Base-by-base conservation (phyloP, 2,329 filamentous ascomycete species). In the Aspergillus ruber region DNA sequence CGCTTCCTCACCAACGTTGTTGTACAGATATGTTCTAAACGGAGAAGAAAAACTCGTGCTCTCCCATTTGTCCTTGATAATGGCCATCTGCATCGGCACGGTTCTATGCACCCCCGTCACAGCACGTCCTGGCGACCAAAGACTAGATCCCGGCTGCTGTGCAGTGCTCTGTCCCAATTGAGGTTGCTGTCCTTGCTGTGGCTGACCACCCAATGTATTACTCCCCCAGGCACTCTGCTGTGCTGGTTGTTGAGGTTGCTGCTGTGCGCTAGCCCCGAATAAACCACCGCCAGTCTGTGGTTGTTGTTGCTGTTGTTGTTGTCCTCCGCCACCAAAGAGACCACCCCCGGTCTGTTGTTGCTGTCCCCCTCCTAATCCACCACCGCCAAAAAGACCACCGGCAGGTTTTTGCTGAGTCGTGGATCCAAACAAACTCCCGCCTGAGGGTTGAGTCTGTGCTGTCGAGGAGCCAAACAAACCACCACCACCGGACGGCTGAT, bases 21-120 rank as follows among this genome's bases (percentile, higher is more conserved):
- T 84, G 65, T 85, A 85, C 54, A 84, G 74, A 62, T 84, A 84
- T 40, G 77, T 68, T 51, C 81, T 76, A 61, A 84, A 79, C 6
- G 74, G 74, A 33, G 77, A 81, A 41, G 69, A 67, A 35, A 70
- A 69, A 52, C 63, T 75, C 7, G 66, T 63, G 0, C 80, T 75
- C 42, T 81, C 73, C 82, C 82, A 85, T 66, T 84, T 84, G 43
- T 76, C 71, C 49, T 73, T 71, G n/a, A 84, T 70, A n/a, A 80
- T 75, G 27, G 70, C 66, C 58, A 84, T 80, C 57, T 84, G 81
- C 55, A 81, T 78, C 2, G 75, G 71, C 25, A 84, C 76, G 17
- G 78, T 79, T 60, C 82, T 80, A 62, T 83, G 80, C 35, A 79
- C 77, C 61, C 69, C 66, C 33, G 68, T 72, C 47, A 72, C 66